These are phyloP conservation scores for Aspergillus hortae DNA, from an alignment of 2,329 filamentous ascomycete genomes.

Conservation along the genomic window DNA sequence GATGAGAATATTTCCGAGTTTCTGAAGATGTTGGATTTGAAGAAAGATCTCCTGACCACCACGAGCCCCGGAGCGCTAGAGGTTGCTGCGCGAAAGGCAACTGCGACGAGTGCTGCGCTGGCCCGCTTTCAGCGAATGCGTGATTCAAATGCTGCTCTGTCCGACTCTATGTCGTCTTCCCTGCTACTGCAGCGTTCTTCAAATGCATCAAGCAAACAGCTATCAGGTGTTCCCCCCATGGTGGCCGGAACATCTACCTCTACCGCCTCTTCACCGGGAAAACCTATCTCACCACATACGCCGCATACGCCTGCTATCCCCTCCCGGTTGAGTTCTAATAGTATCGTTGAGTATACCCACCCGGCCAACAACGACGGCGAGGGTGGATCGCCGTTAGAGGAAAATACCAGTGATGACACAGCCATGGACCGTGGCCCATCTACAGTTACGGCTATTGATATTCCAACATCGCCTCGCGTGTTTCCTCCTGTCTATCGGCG, in stretches of 20 bases:
- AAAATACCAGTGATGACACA: constrained; percentile 34
- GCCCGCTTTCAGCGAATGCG: constrained; percentile 84
- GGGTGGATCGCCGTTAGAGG: constrained; percentile 32
- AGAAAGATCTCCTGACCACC: constrained; percentile 75
- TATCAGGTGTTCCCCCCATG: constrained; percentile 62
- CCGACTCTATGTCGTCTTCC: constrained; percentile 90
- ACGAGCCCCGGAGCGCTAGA: constrained; percentile 59
- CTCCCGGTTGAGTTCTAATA: constrained; percentile 87
- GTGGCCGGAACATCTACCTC: constrained; percentile 68
- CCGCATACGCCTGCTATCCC: constrained; percentile 92
- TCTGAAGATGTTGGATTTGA: constrained; percentile 79
- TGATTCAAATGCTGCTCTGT: constrained; percentile 82
- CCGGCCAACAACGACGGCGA: constrained; percentile 33
- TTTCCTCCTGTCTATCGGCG: constrained; percentile 41
- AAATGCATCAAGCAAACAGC: constrained; percentile 70
- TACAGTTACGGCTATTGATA: constrained; percentile 45
- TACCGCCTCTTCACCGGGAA: constrained; percentile 82
- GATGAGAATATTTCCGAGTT: constrained; percentile 95
- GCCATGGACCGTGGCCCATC: constrained; percentile 29
- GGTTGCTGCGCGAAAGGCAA: constrained; percentile 69
- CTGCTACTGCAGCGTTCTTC: constrained; percentile 79
- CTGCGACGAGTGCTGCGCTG: constrained; percentile 74
- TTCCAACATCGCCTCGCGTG: constrained; percentile 44
- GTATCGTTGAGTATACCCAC: constrained; percentile 67
- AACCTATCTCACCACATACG: constrained; percentile 83